Base-by-base conservation (phyloP, 176 grass and related monocot species). In the Microstegium vimineum region DNA sequence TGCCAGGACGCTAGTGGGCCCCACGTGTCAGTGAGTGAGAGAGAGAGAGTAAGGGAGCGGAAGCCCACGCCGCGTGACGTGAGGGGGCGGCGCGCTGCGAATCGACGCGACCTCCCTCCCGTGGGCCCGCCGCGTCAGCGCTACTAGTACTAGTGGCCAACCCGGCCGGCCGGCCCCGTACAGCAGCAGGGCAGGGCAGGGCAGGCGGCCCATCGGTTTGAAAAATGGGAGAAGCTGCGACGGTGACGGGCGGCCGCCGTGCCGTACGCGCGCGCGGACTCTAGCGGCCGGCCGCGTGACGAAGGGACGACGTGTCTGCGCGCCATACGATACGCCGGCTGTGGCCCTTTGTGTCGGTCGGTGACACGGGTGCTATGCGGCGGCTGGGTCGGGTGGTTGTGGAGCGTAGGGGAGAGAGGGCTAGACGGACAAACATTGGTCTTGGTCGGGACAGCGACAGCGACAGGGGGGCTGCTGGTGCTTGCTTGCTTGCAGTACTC, bases 221-320 rank as follows among this genome's bases (percentile, higher is more conserved):
- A 45, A 45, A 45, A 45, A 45, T 45, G 42, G 15, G 6, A 1
- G 36, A 40, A 13, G 5, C 3, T 17, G 14, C 62, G 66, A 10
- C 46, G 45, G 45, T 4, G 10, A 4, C 41, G 30, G 40, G 40
- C 28, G 33, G 1, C 12, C 20, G 10, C n/a, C 36, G 40, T 20
- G 33, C 85, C 57, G 80, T 83, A 83, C 86, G 72, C 42, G 18
- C 16, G 4, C 63, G 54, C 31, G 72, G 78, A 52, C 36, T 12
- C 6, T 61, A 46, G 74, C 37, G 59, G 27, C 36, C 9, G 61
- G 37, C 37, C 37, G 37, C 5, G 41, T 60, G 46, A 5, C 30
- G 31, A 5, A 5, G 16, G 17, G 34, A 25, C 66, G 37, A 43
- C 51, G 57, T 65, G 72, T 68, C 62, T 32, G 35, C 37, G 64